phyloP scores from a whole-genome alignment of 495 filamentous ascomycete species.

The Podospora tetraspora region DNA sequence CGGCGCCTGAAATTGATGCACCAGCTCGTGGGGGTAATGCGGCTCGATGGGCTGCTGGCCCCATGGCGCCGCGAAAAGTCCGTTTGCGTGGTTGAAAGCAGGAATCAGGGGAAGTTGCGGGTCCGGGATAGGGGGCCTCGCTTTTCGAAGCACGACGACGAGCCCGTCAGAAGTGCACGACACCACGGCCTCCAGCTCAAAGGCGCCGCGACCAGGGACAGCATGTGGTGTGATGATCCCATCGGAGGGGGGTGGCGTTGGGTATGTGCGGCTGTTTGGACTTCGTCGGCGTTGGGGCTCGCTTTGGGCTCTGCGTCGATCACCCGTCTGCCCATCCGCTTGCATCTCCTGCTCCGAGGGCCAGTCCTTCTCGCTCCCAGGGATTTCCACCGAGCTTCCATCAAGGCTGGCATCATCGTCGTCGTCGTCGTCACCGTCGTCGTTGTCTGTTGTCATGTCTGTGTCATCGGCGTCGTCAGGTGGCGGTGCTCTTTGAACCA shows the following conservation, averaged over 20 bases:
- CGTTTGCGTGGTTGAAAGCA: constrained; percentile 53
- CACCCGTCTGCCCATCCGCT: constrained; percentile 22
- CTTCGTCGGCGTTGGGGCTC: not conserved
- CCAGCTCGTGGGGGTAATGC: constrained; percentile 37
- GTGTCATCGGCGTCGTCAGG: constrained; percentile 23
- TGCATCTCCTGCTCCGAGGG: constrained; percentile 29
- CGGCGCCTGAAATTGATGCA: constrained; percentile 40
- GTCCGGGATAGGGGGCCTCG: constrained; percentile 62
- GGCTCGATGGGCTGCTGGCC: constrained; percentile 54
- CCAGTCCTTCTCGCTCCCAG: not conserved
- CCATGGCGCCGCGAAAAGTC: constrained; percentile 76
- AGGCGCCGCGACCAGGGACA: constrained; percentile 1
- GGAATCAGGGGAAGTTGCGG: constrained; percentile 43
- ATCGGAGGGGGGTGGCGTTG: constrained; percentile 8
- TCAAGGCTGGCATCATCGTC: not conserved
- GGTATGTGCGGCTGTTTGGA: constrained; percentile 2
- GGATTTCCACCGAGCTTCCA: constrained; percentile 14
- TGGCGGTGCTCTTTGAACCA: constrained; percentile 23
- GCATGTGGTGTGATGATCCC: not conserved
- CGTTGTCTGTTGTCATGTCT: constrained; percentile 17
- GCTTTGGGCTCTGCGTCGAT: constrained; percentile 1
- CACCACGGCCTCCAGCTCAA: constrained; percentile 81
- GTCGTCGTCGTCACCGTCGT: constrained; percentile 4
- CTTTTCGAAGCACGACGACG: constrained; percentile 75
- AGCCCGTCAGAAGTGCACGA: constrained; percentile 88